Evolutionary conservation across 495 filamentous ascomycete genomes (phyloP).

Genomic region (Antarctomyces pellizariae): DNA sequence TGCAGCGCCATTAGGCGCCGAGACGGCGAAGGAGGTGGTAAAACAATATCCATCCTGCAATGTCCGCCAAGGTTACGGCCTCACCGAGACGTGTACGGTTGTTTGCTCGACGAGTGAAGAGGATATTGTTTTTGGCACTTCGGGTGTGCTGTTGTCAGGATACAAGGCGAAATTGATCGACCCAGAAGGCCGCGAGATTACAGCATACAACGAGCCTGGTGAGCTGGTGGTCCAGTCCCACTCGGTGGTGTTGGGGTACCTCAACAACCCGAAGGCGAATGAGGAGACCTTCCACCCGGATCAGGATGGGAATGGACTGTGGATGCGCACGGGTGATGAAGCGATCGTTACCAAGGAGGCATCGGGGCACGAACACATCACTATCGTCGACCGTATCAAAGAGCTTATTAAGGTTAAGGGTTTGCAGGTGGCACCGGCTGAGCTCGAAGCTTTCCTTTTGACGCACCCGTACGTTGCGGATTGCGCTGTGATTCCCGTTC

Average conservation of each 20-base stretch:
- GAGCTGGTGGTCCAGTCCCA: constrained; percentile 61
- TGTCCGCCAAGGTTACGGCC: constrained; percentile 64
- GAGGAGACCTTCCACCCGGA: constrained; percentile 57
- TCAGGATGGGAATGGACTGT: constrained; percentile 33
- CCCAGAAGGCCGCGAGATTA: constrained; percentile 53
- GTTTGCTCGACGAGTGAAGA: constrained; percentile 36
- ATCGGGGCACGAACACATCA: constrained; percentile 48
- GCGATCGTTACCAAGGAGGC: constrained; percentile 41
- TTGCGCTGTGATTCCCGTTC: constrained; percentile 63
- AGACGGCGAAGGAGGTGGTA: constrained; percentile 46
- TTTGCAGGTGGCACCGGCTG: constrained; percentile 76
- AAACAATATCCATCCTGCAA: constrained; percentile 38
- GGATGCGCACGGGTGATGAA: constrained; percentile 75
- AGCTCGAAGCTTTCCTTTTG: constrained; percentile 74
- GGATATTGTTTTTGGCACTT: constrained; percentile 52
- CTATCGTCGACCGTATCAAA: constrained; percentile 76
- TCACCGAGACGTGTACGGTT: constrained; percentile 66
- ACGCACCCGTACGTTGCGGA: constrained; percentile 62
- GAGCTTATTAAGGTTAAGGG: constrained; percentile 92
- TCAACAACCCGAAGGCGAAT: constrained; percentile 66
- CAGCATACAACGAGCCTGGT: constrained; percentile 49
- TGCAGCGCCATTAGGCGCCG: constrained; percentile 60
- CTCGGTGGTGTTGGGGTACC: constrained; percentile 57
- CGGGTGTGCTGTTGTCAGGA: constrained; percentile 46
- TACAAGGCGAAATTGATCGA: constrained; percentile 45